These are phyloP conservation scores for Naganishia sp. DNA, from an alignment of 1,284 basidiomycete genomes.

Conservation along the genomic window DNA sequence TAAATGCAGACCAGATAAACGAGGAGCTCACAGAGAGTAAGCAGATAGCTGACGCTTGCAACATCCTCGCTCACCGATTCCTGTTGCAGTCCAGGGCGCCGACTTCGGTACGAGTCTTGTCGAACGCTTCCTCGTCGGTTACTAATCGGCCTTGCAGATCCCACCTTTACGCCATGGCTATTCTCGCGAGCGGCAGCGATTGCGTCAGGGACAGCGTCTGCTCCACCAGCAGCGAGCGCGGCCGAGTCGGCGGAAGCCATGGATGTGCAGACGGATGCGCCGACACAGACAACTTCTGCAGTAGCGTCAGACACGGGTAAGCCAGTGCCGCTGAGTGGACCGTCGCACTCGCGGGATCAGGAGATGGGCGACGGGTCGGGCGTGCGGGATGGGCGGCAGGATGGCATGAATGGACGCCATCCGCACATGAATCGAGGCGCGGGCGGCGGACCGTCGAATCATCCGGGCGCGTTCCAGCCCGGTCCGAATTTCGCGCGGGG, in stretches of 20 bases:
- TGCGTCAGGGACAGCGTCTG: constrained; percentile 1
- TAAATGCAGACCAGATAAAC: constrained; percentile 28
- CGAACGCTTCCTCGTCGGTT: background rate
- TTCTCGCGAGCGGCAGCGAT: constrained; percentile 21
- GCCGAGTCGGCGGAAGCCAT: constrained; percentile 5
- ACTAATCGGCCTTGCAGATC: constrained; percentile 8
- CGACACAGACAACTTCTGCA: background rate
- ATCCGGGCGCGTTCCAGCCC: constrained; percentile 34
- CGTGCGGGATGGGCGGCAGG: constrained; percentile 31
- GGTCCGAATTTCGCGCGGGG: constrained; percentile 36
- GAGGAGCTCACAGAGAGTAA: constrained; percentile 32
- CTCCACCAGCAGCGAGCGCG: background rate
- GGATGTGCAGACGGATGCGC: constrained; percentile 18
- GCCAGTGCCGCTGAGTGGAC: constrained; percentile 25
- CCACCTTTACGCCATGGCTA: constrained; percentile 31
- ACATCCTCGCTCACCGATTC: background rate
- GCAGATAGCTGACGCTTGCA: background rate
- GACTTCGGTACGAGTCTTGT: constrained; percentile 28
- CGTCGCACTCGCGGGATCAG: constrained; percentile 18
- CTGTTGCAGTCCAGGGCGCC: constrained; percentile 24
- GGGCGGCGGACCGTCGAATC: constrained; percentile 38
- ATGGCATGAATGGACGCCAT: background rate
- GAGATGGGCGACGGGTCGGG: constrained; percentile 6
- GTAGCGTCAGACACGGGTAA: constrained; percentile 1
- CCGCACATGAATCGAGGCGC: constrained; percentile 30